phyloP scores from a whole-genome alignment of 2,329 filamentous ascomycete species.

The Fusarium sambucinum region DNA sequence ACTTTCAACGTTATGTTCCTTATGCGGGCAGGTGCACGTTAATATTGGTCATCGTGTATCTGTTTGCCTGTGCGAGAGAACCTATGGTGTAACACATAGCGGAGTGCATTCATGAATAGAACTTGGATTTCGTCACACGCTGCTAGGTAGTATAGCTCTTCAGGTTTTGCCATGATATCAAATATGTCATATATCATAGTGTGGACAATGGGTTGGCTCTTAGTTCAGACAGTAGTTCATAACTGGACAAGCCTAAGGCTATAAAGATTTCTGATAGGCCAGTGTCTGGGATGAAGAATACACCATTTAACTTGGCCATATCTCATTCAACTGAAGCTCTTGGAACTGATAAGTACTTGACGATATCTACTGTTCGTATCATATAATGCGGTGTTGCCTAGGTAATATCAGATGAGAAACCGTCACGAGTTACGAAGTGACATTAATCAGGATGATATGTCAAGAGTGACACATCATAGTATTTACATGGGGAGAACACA shows the following conservation, averaged over 20 bases:
- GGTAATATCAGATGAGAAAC: neutral
- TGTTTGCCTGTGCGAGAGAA: neutral
- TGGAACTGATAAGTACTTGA: neutral
- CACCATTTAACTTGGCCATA: neutral
- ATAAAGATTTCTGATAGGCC: neutral
- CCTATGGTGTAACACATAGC: neutral
- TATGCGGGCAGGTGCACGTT: neutral
- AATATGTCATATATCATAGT: conserved; percentile 1
- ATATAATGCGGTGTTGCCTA: neutral
- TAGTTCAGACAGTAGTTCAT: neutral
- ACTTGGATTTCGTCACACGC: neutral
- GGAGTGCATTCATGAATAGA: neutral
- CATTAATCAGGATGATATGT: neutral
- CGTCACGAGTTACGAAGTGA: neutral
- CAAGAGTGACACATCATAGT: neutral
- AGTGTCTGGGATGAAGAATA: neutral
- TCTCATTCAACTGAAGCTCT: neutral
- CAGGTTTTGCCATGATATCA: neutral
- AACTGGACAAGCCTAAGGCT: neutral
- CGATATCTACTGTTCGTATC: neutral
- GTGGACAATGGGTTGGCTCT: neutral
- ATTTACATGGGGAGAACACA: neutral
- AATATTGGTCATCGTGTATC: neutral
- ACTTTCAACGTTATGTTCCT: neutral
- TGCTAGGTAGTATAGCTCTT: neutral